A percentile compares a stretch with the other conserved stretches of the same genome.
phyloP scores from a whole-genome alignment of 2,329 filamentous ascomycete genomes.

The Claviceps maximensis region DNA sequence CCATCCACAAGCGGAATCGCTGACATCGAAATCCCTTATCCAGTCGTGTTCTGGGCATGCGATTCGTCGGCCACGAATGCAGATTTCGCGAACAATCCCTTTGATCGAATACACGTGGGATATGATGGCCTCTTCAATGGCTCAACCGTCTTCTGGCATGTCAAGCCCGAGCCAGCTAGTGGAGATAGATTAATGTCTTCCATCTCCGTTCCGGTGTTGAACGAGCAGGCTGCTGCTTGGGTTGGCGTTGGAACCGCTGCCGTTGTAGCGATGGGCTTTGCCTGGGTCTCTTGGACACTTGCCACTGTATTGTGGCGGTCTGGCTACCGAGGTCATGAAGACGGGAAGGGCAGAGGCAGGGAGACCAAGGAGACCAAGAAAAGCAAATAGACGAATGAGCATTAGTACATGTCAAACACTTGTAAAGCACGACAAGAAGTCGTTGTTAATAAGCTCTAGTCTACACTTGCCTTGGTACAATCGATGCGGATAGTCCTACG shows the following conservation, averaged over 20 bases:
- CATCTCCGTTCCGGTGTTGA: slow-evolving; percentile 53
- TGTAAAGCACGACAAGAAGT: background rate
- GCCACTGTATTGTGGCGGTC: slow-evolving; percentile 6
- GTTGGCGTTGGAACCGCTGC: slow-evolving; percentile 42
- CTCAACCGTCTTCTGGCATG: slow-evolving; percentile 73
- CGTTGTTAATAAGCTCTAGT: background rate
- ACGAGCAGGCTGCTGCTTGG: slow-evolving; percentile 34
- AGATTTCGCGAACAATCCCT: slow-evolving; percentile 66
- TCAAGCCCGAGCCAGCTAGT: slow-evolving; percentile 35
- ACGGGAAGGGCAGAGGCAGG: background rate
- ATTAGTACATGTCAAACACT: background rate
- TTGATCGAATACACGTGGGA: slow-evolving; percentile 72
- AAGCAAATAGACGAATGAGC: background rate
- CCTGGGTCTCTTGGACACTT: slow-evolving; percentile 56
- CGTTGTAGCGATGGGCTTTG: slow-evolving; percentile 49
- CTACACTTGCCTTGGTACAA: background rate
- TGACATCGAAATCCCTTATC: slow-evolving; percentile 56
- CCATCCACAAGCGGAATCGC: slow-evolving; percentile 44
- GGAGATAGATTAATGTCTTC: slow-evolving; percentile 34
- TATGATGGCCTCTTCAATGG: slow-evolving; percentile 71
- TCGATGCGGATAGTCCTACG: too few species aligned
- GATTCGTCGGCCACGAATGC: slow-evolving; percentile 48
- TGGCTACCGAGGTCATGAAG: background rate
- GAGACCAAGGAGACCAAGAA: slow-evolving; percentile 2
- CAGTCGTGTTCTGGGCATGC: slow-evolving; percentile 85